Evolutionary conservation across 2,329 filamentous ascomycete genomes (phyloP), one percentile per base, ranked within the genome.

Genomic region (Ceratocystis huliohia): DNA sequence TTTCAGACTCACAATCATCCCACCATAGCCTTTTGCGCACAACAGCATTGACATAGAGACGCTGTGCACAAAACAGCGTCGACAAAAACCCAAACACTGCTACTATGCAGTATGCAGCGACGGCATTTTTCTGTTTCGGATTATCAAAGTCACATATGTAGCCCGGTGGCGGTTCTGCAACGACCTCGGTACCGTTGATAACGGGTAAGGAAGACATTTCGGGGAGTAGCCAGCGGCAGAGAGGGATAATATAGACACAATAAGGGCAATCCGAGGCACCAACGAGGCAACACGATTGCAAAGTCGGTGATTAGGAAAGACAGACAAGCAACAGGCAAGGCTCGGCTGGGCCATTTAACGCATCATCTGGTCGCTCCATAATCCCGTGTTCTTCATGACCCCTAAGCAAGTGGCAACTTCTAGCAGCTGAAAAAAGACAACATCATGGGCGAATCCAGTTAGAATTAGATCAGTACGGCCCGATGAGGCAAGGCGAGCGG

Each of bases 21-120:
- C 30, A 61, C 30, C 59, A 61, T 22, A 22, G 59, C 28, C 30
- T 41, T 20, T 61, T 61, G 5, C 59, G 30, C 41, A 61, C 59
- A 50, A 50, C 22, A 22, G 20, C 48, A 50, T 50, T 50, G 20
- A 50, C 48, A 50, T 50, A 50, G 22, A 50, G 48, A 50, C 48
- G 48, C 48, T 50, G 48, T 50, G 20, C 48, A 22, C 48, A 41
- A 20, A 61, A 41, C 13, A 61, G 13, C 20, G 59, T 61, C n/a
- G 30, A 22, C 30, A 61, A 20, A 15, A 61, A 30, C 30, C 25
- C 59, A 41, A 61, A 61, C 30, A 44, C 33, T 61, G 17, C 59
- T 30, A 44, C 20, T 37, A 61, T 37, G 22, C n/a, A 37, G 30
- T 61, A 41, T 61, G 59, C 59, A 8, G 59, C 59, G 41, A 33